These are phyloP conservation scores for Candida alai DNA, from an alignment of 805 yeast genomes.

Conservation along the genomic window DNA sequence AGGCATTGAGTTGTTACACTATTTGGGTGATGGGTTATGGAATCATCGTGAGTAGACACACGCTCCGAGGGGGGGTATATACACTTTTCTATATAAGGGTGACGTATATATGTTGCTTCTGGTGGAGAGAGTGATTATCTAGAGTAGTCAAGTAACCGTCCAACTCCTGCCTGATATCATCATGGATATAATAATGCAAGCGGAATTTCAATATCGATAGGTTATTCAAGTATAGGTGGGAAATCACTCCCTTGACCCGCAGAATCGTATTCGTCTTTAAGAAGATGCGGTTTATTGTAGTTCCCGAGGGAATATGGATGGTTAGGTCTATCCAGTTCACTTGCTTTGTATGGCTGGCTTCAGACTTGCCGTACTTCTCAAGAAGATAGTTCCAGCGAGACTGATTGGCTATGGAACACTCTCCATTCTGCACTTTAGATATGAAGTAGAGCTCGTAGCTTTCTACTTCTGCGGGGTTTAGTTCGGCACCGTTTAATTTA, in stretches of 20 bases:
- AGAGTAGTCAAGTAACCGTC: slow-evolving; percentile 27
- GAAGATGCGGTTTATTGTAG: slow-evolving; percentile 1
- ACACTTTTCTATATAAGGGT: slow-evolving; percentile 5
- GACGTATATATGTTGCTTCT: slow-evolving; percentile 19
- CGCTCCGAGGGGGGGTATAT: background rate
- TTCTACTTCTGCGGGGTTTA: slow-evolving; percentile 44
- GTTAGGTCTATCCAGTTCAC: slow-evolving; percentile 6
- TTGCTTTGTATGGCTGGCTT: background rate
- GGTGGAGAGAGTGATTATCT: slow-evolving; percentile 17
- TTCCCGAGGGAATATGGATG: background rate
- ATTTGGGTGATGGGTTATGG: slow-evolving; percentile 90
- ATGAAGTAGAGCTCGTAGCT: slow-evolving; percentile 71
- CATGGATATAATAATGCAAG: slow-evolving; percentile 22
- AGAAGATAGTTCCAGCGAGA: slow-evolving; percentile 43
- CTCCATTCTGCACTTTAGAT: slow-evolving; percentile 39
- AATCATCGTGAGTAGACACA: slow-evolving; percentile 44
- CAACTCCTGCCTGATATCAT: slow-evolving; percentile 16
- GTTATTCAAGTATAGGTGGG: slow-evolving; percentile 12
- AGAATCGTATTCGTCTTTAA: slow-evolving; percentile 25
- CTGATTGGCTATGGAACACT: slow-evolving; percentile 15
- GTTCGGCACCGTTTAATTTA: slow-evolving; percentile 55
- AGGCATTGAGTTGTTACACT: slow-evolving; percentile 80
- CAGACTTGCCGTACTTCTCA: slow-evolving; percentile 21
- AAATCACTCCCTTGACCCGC: slow-evolving; percentile 31
- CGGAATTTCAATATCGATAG: slow-evolving; percentile 21